Evolutionary conservation across 495 filamentous ascomycete species (phyloP), one percentile per base, ranked within the genome.

Genomic region (Lasiosphaeria hispida): DNA sequence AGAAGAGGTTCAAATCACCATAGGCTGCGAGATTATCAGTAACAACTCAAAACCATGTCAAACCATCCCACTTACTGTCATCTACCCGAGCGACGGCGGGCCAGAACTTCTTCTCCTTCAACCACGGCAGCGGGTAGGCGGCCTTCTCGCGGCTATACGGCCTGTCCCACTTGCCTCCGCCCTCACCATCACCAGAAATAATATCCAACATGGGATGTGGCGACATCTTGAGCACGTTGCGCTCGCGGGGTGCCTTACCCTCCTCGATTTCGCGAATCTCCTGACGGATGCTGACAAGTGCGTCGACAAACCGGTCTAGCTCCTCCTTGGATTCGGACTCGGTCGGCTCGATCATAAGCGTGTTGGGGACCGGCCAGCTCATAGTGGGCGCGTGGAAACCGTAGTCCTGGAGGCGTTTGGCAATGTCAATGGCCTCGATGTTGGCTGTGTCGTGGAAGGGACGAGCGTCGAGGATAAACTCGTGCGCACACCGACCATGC

Each of bases 101-200:
- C 94, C 94, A 98, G 77, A 97, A 97, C 79, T 98, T 98, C 86
- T 95, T 96, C 83, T 96, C 90, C 75, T 83, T 83, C 60, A 97
- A 73, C 78, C 84, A 97, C 3, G 85, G 77, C 63, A 96, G 69
- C 15, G 94, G 94, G 70, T 96, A 97, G 3, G 92, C 94, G 9
- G 94, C 94, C 72, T 83, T 79, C 78, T 94, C 89, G 34, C 90
- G 78, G 10, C 78, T 83, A 69, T 98, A 98, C 0, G 81, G 77
- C 19, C 94, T 78, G 52, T 89, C 76, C 92, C 92, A 96, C 61
- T 88, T 81, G 43, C 60, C 58, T 0, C 71, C 72, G 0, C 55
- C 69, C 10, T 67, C 74, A 35, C 76, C 80, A 56, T 83, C 80
- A 5, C 81, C 81, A 4, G 68, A 62, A 19, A 97, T 74, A 19